Base-by-base conservation (phyloP, 2,329 filamentous ascomycete genomes). In the Cytospora schulzeri region DNA sequence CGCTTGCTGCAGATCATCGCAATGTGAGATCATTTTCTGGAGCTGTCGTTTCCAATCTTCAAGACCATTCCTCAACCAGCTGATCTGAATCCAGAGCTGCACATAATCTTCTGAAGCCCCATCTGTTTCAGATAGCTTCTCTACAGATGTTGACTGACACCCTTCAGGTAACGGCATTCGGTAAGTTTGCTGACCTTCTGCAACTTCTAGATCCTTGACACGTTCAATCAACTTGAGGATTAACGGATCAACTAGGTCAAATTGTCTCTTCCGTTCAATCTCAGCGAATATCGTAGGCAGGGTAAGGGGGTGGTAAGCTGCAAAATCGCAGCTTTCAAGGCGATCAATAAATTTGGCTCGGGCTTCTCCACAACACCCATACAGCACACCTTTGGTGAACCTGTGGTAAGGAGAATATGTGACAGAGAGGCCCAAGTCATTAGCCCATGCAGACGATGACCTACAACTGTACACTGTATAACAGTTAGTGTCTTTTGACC, bases 21-120 rank as follows among this genome's bases (percentile, higher is more conserved):
- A 60, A 54, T 72, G 70, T 15, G 68, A 65, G 12, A 68, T 38
- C 68, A 73, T 71, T 45, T 70, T 69, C 11, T 45, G n/a, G 26
- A 73, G 54, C 41, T 73, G 68, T 2, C 28, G 29, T 45, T 68
- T 64, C 69, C 71, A 71, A 3, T 56, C 67, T 33, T 61, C 50
- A 4, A 73, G 41, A 0, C 62, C 68, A 9, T 63, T 68, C 26
- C 63, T 64, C 4, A 70, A 48, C 29, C 58, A 58, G 48, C 67
- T 70, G 15, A 69, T 68, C 8, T 66, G 41, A 2, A 69, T 61
- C 71, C 71, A 71, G 9, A 69, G 60, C 28, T 52, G 4, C 3
- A 60, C 63, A 8, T 57, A 66, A 31, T 35, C 54, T 26, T 59
- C 66, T 35, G 22, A 31, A 15, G 15, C 58, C 14, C 56, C 51